A percentile compares a stretch with the other conserved stretches of the same genome.
Conservation (phyloP, 805 yeast genomes). For the Sugiyamaella boreocaroliniensis region DNA sequence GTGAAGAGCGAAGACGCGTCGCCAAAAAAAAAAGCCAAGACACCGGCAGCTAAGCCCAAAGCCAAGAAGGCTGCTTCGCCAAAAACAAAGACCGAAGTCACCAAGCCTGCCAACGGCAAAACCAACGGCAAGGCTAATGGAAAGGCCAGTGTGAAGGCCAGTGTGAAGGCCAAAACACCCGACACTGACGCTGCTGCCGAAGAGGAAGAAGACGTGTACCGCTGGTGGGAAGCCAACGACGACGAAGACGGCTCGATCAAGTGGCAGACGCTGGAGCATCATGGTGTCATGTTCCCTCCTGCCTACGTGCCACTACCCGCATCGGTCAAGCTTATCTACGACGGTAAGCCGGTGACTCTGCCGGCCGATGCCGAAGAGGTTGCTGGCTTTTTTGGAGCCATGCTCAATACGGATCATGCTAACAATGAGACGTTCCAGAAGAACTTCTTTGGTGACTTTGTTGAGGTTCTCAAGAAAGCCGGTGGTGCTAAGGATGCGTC, state of each 20-base stretch:
- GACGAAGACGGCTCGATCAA: conserved; percentile 68
- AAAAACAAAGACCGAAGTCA: conserved; percentile 1
- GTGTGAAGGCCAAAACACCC: neutral
- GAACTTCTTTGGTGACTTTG: conserved; percentile 80
- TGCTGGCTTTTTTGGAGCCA: conserved; percentile 89
- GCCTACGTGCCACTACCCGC: conserved; percentile 80
- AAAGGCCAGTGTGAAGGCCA: neutral
- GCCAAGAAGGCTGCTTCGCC: conserved; percentile 7
- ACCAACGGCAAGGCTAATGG: neutral
- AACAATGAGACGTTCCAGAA: conserved; percentile 77
- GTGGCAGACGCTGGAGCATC: conserved; percentile 83
- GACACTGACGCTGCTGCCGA: conserved; percentile 38
- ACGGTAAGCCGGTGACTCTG: conserved; percentile 65
- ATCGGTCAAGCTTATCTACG: conserved; percentile 66
- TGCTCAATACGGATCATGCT: conserved; percentile 78
- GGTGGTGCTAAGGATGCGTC: conserved; percentile 51
- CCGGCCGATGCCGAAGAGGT: conserved; percentile 90
- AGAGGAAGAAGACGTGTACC: conserved; percentile 58
- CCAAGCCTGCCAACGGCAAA: neutral
- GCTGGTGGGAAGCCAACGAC: conserved; percentile 70
- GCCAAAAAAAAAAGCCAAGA: conserved; percentile 4
- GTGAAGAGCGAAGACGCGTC: neutral
- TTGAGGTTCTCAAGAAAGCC: conserved; percentile 55
- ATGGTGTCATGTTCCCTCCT: conserved; percentile 92
- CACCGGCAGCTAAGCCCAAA: neutral